A percentile compares a stretch with the other conserved stretches of the same genome.
Evolutionary conservation across 108 stramenopile genomes (phyloP).

Genomic region (Discostella pseudostelligera): DNA sequence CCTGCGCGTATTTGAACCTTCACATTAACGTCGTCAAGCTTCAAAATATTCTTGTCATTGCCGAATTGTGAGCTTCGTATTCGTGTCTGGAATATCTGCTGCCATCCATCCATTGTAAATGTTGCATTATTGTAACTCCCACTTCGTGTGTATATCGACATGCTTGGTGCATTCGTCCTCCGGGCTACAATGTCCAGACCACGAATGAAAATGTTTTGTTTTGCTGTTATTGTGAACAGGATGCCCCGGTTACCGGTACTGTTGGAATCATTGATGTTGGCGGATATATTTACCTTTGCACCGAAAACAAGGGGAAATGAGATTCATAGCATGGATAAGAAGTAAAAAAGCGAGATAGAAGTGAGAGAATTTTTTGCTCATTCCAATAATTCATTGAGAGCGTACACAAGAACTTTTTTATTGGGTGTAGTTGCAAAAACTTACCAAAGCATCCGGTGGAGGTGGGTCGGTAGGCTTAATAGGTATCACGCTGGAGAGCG

Average conservation of each 20-base stretch:
- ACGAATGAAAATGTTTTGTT: not conserved
- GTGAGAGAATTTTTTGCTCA: too few relatives aligned
- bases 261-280: too few relatives aligned
- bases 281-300: too few relatives aligned
- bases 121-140: not conserved
- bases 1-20: not conserved
- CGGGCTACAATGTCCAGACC: not conserved
- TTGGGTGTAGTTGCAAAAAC: too few relatives aligned
- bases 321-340: too few relatives aligned
- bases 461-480: conserved; percentile 2
- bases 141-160: not conserved
- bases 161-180: not conserved
- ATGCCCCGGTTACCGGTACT: not conserved
- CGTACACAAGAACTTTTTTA: too few relatives aligned
- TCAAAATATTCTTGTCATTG: not conserved
- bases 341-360: too few relatives aligned
- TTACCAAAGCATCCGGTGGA: too few relatives aligned
- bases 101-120: not conserved
- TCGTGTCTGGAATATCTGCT: not conserved
- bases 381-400: too few relatives aligned
- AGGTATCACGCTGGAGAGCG: conserved; percentile 15
- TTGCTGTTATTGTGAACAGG: not conserved
- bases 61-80: not conserved
- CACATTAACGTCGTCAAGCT: not conserved
- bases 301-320: too few relatives aligned